Evolutionary conservation across 495 filamentous ascomycete genomes (phyloP), one percentile per base, ranked within the genome.

Genomic region (Tetracladium setigerum): DNA sequence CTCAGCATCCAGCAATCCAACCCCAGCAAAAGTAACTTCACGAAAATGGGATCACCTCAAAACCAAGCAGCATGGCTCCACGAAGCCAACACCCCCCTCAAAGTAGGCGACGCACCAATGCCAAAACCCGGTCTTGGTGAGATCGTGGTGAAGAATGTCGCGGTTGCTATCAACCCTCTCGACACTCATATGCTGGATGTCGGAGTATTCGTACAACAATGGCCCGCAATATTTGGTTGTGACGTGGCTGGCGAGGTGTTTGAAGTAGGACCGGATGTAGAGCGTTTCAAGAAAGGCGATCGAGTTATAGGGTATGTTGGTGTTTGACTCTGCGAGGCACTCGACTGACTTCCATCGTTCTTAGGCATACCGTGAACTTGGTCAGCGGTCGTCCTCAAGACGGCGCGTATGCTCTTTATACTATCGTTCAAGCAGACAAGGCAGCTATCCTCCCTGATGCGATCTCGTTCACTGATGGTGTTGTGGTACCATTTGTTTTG

Each of bases 211-310:
- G 19, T 64, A 1, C 48, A 62, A 5, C 62, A 62, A 1, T 78
- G 72, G 38, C 78, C 78, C 0, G 46, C 60, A 19, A 63, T 79
- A 38, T 54, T 80, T 5, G 77, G 80, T 30, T 54, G 54, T 44
- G 81, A 83, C 53, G 58, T 78, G 18, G 67, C 75, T 1, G 81
- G 81, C 19, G 66, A 62, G 2, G 64, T 83, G 9, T 63, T 60
- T 12, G 66, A 62, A 27, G 66, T 74, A 18, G 77, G 78, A n/a
- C 44, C 54, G 1, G 60, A 38, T 14, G 72, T 71, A 3, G 65
- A 56, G 30, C 38, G 51, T 1, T 73, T 79, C 63, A 67, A 70
- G 38, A 16, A 46, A 0, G 72, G 74, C 13, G 72, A 76, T 48
- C 66, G 69, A 11, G 67, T 76, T 3, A n/a, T 69, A 15, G 69